Conservation (phyloP, 2,329 filamentous ascomycete species). For the Coniochaeta sp. region DNA sequence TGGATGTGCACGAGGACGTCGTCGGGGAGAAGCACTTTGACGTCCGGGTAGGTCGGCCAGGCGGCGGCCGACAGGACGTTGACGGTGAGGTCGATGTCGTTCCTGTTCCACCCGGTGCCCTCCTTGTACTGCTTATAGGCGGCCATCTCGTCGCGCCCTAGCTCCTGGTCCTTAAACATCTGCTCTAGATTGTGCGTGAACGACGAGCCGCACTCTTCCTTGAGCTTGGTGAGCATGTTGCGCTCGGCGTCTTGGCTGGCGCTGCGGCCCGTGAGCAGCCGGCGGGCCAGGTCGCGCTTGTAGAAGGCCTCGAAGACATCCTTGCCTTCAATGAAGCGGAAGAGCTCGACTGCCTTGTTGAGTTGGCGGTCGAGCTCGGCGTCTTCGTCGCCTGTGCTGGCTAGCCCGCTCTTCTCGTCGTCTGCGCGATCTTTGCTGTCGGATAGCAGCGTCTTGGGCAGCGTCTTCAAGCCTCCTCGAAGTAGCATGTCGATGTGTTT, state of each 20-base stretch:
- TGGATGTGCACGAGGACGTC: conserved; percentile 71
- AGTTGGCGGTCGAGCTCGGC: conserved; percentile 86
- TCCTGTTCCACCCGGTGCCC: conserved; percentile 35
- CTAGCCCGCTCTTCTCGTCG: conserved; percentile 55
- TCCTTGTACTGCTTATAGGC: conserved; percentile 68
- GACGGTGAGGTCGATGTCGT: conserved; percentile 68
- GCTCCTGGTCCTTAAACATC: conserved; percentile 98
- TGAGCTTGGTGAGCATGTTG: conserved; percentile 87
- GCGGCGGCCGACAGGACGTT: conserved; percentile 85
- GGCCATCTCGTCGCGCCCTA: conserved; percentile 88
- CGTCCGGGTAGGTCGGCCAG: conserved; percentile 86
- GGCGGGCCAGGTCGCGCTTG: conserved; percentile 89
- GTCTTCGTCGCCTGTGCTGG: conserved; percentile 76
- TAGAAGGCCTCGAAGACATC: conserved; percentile 98
- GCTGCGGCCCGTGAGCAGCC: conserved; percentile 84
- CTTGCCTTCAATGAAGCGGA: conserved; percentile 95
- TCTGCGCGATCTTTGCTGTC: conserved; percentile 50
- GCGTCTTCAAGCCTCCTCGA: conserved; percentile 77
- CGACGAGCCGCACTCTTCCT: conserved; percentile 84
- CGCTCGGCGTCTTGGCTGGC: conserved; percentile 92
- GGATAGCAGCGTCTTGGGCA: conserved; percentile 62
- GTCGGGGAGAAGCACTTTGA: conserved; percentile 59
- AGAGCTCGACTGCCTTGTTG: conserved; percentile 87
- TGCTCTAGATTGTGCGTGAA: conserved; percentile 97
- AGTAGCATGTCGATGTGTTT: conserved; percentile 91